Evolutionary conservation across 208 protist species (phyloP).

Genomic region (Wallacemonas sp.): DNA sequence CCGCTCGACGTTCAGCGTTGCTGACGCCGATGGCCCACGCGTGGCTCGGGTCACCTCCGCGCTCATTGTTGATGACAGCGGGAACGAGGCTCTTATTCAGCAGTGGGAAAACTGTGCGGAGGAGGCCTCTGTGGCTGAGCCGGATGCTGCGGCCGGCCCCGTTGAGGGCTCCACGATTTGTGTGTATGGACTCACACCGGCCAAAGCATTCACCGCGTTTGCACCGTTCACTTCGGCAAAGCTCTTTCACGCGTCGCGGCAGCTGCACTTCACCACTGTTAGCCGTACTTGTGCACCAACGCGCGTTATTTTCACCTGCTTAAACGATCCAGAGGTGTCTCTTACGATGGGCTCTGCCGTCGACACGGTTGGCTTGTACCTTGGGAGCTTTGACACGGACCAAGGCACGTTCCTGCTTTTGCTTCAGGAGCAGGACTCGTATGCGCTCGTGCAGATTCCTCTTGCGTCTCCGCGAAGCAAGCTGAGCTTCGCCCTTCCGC

Average conservation of each 20-base stretch:
- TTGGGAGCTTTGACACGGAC: conserved; percentile 28
- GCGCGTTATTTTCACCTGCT: conserved; percentile 10
- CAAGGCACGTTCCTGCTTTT: conserved; percentile 43
- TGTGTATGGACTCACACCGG: conserved; percentile 68
- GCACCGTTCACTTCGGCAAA: conserved; percentile 68
- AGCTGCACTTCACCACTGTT: conserved; percentile 43
- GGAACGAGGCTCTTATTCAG: conserved; percentile 68
- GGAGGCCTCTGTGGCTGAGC: conserved; percentile 13
- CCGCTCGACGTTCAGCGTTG: neutral
- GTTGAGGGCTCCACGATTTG: conserved; percentile 46
- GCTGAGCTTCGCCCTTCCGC: conserved; percentile 38
- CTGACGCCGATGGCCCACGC: conserved; percentile 7
- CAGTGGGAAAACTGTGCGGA: conserved; percentile 51
- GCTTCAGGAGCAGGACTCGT: conserved; percentile 39
- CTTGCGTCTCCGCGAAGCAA: conserved; percentile 31
- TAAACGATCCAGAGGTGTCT: neutral
- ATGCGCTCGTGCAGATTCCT: conserved; percentile 63
- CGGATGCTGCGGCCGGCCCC: conserved; percentile 17
- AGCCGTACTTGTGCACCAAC: neutral
- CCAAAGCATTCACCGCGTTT: conserved; percentile 41
- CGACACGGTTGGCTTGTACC: conserved; percentile 57
- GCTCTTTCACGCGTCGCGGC: conserved; percentile 56
- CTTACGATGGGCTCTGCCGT: conserved; percentile 35
- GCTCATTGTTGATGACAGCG: conserved; percentile 35
- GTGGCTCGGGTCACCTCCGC: conserved; percentile 57